Percentiles rank a stretch among this genome's conserved stretches.
Evolutionary conservation across 495 filamentous ascomycete genomes (phyloP).

Genomic region (Aspergillus mulundensis): DNA sequence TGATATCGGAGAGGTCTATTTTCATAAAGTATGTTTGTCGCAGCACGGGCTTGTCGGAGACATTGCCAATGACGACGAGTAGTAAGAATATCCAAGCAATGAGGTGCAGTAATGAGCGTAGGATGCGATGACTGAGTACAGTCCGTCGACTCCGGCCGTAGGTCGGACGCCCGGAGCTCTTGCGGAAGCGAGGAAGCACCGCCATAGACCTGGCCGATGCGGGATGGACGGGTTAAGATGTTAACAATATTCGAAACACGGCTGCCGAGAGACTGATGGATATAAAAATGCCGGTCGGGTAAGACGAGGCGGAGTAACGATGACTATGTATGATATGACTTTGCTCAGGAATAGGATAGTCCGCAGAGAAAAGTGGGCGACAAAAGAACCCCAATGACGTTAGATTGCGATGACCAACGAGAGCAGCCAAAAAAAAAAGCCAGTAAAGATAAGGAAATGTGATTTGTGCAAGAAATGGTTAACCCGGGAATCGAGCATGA

Average conservation of each 20-base stretch:
- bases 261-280: not conserved
- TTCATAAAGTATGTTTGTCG: conserved; percentile 74
- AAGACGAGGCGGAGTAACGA: not conserved
- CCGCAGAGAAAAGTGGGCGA: not conserved
- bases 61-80: conserved; percentile 72
- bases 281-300: not conserved
- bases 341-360: not conserved
- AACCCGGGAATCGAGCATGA: not conserved
- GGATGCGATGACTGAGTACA: conserved; percentile 37
- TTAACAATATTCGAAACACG: not conserved
- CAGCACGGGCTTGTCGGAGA: conserved; percentile 54
- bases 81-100: conserved; percentile 72
- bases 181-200: conserved; percentile 32
- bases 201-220: conserved; percentile 17
- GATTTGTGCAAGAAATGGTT: not conserved
- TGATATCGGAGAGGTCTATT: conserved; percentile 78
- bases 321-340: not conserved
- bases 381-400: conserved; percentile 1
- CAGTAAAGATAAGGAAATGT: not conserved
- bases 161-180: conserved; percentile 22
- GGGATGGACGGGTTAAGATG: not conserved
- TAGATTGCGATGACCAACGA: not conserved
- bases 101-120: conserved; percentile 68
- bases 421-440: not conserved
- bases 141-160: conserved; percentile 28